Base-by-base conservation (phyloP, 148 eudicot species). In the Vaccinium myrtillus region DNA sequence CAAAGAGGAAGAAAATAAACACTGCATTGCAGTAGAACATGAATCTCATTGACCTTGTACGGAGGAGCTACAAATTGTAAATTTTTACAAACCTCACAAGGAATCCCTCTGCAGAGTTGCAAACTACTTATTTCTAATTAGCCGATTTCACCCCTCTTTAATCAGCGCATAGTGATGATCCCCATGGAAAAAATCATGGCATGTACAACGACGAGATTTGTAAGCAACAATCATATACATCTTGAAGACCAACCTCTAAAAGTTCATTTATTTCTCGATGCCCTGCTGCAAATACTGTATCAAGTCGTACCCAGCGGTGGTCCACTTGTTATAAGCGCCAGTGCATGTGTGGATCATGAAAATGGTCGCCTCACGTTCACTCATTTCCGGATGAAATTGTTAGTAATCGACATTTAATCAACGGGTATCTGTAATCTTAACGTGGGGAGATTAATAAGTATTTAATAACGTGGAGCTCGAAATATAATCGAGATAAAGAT, bases 311-410 rank as follows among this genome's bases (percentile, higher is more conserved):
- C 99, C 99, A 12, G 98, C 99, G 79, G 98, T 97, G 0, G 98
- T 94, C 99, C 99, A 97, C 87, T 97, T 97, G 88, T 95, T 95
- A 83, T 97, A 97, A 55, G 99, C 98, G 86, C 94, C 99, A 4
- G 96, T 93, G 91, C 98, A 97, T 23, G 88, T 93, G 30, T 90
- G 93, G 75, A 95, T 97, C 99, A 97, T 97, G 91, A 93, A 97
- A 85, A 88, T 92, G 61, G 98, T 98, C 0, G 99, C 99, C 87
- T 97, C 98, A 3, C 98, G 94, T 59, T 97, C 98, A 9, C 90
- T 95, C 99, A 97, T 95, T 88, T 97, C 99, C 0, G 99, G 99
- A 84, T 93, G 98, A 84, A 97, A n/a, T n/a, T n/a, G n/a, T n/a
- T n/a, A n/a, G n/a, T n/a, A n/a, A n/a, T n/a, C n/a, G n/a, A n/a